Evolutionary conservation across 1,284 basidiomycete genomes (phyloP).

Genomic region (Tremellales sp.): DNA sequence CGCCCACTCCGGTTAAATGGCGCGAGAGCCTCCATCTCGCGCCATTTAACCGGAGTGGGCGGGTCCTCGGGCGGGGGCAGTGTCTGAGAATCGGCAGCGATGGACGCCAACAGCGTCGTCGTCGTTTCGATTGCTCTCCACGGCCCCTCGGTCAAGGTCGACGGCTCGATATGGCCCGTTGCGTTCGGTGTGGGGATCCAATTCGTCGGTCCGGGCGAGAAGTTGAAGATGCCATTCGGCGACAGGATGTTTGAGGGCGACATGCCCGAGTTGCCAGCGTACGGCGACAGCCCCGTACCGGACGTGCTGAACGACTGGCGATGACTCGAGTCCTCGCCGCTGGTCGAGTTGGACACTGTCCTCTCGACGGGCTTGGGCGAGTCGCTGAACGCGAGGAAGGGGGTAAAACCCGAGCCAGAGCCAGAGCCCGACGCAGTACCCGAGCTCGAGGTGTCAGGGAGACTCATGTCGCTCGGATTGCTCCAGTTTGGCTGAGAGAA

Average conservation of each 20-base stretch:
- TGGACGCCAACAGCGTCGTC: conserved; percentile 6
- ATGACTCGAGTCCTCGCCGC: neutral
- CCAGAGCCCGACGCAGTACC: conserved; percentile 6
- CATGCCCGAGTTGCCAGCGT: neutral
- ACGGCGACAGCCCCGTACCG: neutral
- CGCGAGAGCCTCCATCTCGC: no score
- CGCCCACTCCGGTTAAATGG: neutral
- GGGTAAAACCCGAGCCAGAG: conserved; percentile 20
- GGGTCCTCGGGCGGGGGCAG: neutral
- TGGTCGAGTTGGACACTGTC: neutral
- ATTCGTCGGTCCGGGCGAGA: conserved; percentile 26
- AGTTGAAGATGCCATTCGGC: conserved; percentile 40
- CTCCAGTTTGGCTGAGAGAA: conserved; percentile 4
- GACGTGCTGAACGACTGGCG: no score
- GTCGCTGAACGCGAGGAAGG: conserved; percentile 13
- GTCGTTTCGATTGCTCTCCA: conserved; percentile 28
- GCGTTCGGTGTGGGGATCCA: conserved; percentile 8
- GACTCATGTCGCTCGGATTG: neutral
- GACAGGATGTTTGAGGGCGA: conserved; percentile 25
- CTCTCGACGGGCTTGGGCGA: neutral
- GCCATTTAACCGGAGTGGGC: no score
- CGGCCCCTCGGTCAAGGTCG: conserved; percentile 14
- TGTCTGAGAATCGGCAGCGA: neutral
- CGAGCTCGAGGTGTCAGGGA: conserved; percentile 1
- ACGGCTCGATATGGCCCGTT: conserved; percentile 10